Evolutionary conservation across 768 basidiomycete genomes (phyloP).

Genomic region (Trametes coccinea): DNA sequence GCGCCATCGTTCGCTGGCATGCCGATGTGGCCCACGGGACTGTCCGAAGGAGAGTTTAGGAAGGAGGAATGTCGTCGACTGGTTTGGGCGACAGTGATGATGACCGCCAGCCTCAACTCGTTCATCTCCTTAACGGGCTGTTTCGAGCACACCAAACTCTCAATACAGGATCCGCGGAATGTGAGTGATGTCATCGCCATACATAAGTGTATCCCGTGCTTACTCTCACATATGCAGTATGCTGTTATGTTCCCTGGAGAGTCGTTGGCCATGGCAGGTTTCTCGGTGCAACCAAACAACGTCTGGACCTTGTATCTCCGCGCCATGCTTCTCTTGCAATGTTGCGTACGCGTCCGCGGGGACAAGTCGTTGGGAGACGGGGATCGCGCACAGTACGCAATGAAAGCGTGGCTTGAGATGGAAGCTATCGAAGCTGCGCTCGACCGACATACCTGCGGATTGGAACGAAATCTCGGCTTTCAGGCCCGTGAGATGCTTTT

Average conservation of each 20-base stretch:
- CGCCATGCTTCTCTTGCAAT: conserved; percentile 69
- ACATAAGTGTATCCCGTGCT: too few species aligned
- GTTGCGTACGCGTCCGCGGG: conserved; percentile 60
- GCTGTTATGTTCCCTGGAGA: conserved; percentile 73
- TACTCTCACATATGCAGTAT: conserved; percentile 43
- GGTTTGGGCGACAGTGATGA: conserved; percentile 68
- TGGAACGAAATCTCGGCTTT: conserved; percentile 67
- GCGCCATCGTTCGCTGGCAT: conserved; percentile 64
- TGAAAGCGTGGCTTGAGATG: conserved; percentile 70
- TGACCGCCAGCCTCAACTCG: conserved; percentile 63
- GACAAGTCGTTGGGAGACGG: conserved; percentile 43
- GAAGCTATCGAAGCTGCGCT: conserved; percentile 64
- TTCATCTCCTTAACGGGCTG: conserved; percentile 46
- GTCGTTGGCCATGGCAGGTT: conserved; percentile 37
- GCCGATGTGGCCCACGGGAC: conserved; percentile 59
- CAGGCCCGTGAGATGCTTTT: conserved; percentile 74
- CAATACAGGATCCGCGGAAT: conserved; percentile 54
- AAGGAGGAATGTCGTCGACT: conserved; percentile 73
- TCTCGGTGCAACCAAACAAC: conserved; percentile 53
- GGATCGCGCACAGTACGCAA: conserved; percentile 61
- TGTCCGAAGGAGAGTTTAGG: conserved; percentile 51
- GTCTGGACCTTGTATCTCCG: conserved; percentile 77
- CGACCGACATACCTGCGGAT: conserved; percentile 61
- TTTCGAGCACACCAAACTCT: conserved; percentile 38
- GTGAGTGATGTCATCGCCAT: conserved; percentile 37